These are phyloP conservation scores for Pisolithus marmoratus DNA, from an alignment of 768 basidiomycete species.

Conservation along the genomic window DNA sequence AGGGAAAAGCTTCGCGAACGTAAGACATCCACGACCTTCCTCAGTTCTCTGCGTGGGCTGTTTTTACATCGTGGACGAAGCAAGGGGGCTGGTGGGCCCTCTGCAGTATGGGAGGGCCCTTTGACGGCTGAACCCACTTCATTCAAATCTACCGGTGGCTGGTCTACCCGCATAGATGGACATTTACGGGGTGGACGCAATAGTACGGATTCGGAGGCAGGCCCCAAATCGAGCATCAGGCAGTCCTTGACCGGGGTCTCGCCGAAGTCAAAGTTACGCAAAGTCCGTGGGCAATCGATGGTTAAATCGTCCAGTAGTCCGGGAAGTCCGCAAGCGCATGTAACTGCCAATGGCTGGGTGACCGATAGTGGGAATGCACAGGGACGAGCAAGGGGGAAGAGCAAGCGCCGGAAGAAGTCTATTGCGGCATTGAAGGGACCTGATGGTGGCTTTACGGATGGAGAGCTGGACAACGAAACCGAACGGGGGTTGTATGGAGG, in stretches of 20 bases:
- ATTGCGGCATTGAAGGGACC: constrained; percentile 22
- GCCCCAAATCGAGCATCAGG: background rate
- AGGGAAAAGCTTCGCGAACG: constrained; percentile 14
- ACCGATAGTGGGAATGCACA: constrained; percentile 6
- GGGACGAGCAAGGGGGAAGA: background rate
- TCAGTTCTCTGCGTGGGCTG: constrained; percentile 22
- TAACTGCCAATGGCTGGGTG: constrained; percentile 12
- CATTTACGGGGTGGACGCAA: constrained; percentile 4
- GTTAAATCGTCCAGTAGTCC: background rate
- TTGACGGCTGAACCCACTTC: constrained; percentile 1
- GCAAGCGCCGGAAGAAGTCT: constrained; percentile 13
- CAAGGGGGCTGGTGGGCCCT: constrained; percentile 11
- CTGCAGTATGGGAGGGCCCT: constrained; percentile 9
- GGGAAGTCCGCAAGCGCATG: background rate
- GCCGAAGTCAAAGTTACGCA: constrained; percentile 7
- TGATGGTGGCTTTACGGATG: constrained; percentile 25
- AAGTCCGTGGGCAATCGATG: constrained; percentile 1
- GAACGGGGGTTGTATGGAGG: background rate
- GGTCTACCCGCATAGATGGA: constrained; percentile 27
- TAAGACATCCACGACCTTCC: constrained; percentile 15
- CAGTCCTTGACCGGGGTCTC: background rate
- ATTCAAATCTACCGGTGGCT: constrained; percentile 4
- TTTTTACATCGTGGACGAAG: constrained; percentile 9
- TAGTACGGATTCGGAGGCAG: constrained; percentile 15
- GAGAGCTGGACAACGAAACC: constrained; percentile 11